Evolutionary conservation across 106 monocot genomes (phyloP), one percentile per base, ranked within the genome.

Genomic region (Posidonia australis): DNA sequence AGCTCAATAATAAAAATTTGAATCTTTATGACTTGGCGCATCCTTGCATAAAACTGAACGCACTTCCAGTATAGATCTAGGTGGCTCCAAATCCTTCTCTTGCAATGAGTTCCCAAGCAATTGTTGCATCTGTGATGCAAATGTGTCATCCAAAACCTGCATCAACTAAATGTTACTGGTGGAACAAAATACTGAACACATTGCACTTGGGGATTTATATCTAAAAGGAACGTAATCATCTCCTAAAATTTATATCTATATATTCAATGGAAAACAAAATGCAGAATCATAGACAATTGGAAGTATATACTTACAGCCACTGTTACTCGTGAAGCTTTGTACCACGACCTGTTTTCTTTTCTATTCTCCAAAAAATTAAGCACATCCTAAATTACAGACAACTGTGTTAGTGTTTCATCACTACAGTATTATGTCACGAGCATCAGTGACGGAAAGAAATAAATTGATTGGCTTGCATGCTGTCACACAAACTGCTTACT

Each of bases 61-160:
- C n/a, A 91, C 98, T 77, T 98, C 98, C 82, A 87, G 73, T 53
- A 87, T 81, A 13, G 87, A 87, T 41, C 87, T 73, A 0, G 98
- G 98, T 31, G 98, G 87, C 52, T 91, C 87, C 28, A 91, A 42
- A 22, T 98, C 98, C 54, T 87, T 85, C 44, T 79, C 79, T 58
- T 82, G 78, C 48, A 98, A 66, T 10, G 82, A 65, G 54, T 98
- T 90, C 17, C 98, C 98, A 26, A 98, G 83, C 20, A 98, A 46
- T 64, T 85, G 84, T 53, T 98, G 91, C 87, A 98, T 91, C 67
- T 98, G 90, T 13, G 87, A 91, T 59, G 85, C 91, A 76, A 98
- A 91, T 42, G 91, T 98, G 55, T 98, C 91, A 46, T 98, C 87
- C 75, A 98, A 67, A 63, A 85, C 73, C 88, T 92, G 78, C 58